Percentiles rank a stretch among this genome's conserved stretches.
phyloP scores from a whole-genome alignment of 2,329 filamentous ascomycete species.

The Nemania bipapillata region DNA sequence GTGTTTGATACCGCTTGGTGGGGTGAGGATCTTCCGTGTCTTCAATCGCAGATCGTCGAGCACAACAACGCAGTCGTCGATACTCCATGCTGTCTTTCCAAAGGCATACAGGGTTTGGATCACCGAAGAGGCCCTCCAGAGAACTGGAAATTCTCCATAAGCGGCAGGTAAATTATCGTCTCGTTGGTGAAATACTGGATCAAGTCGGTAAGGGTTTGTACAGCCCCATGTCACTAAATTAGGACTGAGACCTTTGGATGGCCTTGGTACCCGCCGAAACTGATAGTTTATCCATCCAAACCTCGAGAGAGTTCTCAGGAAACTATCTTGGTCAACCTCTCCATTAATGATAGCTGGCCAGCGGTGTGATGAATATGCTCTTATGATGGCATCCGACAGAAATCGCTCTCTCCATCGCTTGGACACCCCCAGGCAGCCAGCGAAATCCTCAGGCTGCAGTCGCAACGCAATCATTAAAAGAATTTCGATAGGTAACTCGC shows the following conservation, averaged over 20 bases:
- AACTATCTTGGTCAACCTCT: constrained; percentile 5
- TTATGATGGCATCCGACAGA: constrained; percentile 38
- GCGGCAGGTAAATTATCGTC: not conserved
- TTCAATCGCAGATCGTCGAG: constrained; percentile 41
- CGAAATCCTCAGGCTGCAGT: constrained; percentile 36
- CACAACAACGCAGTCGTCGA: constrained; percentile 25
- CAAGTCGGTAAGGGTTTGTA: constrained; percentile 13
- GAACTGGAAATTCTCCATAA: not conserved
- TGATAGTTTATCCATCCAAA: not conserved
- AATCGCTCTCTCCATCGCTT: constrained; percentile 44
- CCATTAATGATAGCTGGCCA: constrained; percentile 40
- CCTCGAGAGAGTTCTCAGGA: constrained; percentile 19
- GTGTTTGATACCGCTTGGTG: constrained; percentile 34
- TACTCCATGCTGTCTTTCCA: constrained; percentile 42
- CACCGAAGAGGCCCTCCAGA: not conserved
- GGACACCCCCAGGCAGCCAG: constrained; percentile 42
- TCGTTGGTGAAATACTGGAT: constrained; percentile 17
- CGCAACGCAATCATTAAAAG: constrained; percentile 35
- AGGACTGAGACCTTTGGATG: too few species aligned
- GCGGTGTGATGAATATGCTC: constrained; percentile 16
- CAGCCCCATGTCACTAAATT: constrained; percentile 1
- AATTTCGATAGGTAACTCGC: constrained; percentile 44
- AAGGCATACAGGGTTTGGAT: constrained; percentile 37
- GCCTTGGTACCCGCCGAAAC: not conserved
- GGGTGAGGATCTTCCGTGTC: constrained; percentile 39